These are phyloP conservation scores for Sambucus nigra DNA, from an alignment of 129 eudicot species.

Conservation along the genomic window DNA sequence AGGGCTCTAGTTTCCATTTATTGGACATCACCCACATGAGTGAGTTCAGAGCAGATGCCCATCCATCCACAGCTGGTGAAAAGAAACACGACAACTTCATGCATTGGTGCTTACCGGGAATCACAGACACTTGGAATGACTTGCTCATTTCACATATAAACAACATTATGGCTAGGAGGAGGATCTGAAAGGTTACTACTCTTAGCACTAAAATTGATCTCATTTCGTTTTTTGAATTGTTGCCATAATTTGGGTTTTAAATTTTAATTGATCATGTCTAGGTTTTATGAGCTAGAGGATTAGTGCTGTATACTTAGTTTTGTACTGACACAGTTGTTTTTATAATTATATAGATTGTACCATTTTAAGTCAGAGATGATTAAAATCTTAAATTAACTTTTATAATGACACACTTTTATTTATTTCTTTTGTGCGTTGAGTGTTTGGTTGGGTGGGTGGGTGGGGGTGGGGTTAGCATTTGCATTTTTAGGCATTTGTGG, in stretches of 20 bases:
- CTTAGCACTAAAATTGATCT: background rate
- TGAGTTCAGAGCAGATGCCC: constrained; percentile 94
- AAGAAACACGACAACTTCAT: constrained; percentile 95
- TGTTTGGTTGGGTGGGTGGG: too few relatives aligned
- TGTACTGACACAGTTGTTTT: background rate
- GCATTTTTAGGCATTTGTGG: too few relatives aligned
- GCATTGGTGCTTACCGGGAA: constrained; percentile 39
- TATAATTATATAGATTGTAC: background rate
- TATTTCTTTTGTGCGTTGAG: too few relatives aligned
- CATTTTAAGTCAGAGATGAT: background rate
- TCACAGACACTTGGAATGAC: constrained; percentile 2
- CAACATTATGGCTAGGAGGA: constrained; percentile 23
- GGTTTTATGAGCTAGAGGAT: background rate
- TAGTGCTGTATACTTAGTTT: too few relatives aligned
- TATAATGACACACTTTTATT: too few relatives aligned
- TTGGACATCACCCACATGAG: constrained; percentile 77
- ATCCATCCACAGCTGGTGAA: constrained; percentile 89
- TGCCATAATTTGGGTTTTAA: background rate
- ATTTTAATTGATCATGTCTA: too few relatives aligned
- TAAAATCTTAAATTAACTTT: too few relatives aligned
- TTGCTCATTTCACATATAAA: constrained; percentile 40
- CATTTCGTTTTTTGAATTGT: background rate
- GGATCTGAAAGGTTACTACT: background rate
- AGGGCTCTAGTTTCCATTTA: constrained; percentile 43
- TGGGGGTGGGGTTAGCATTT: too few relatives aligned